Conservation (phyloP, 176 grass and related monocot species). For the Carex cristatella region DNA sequence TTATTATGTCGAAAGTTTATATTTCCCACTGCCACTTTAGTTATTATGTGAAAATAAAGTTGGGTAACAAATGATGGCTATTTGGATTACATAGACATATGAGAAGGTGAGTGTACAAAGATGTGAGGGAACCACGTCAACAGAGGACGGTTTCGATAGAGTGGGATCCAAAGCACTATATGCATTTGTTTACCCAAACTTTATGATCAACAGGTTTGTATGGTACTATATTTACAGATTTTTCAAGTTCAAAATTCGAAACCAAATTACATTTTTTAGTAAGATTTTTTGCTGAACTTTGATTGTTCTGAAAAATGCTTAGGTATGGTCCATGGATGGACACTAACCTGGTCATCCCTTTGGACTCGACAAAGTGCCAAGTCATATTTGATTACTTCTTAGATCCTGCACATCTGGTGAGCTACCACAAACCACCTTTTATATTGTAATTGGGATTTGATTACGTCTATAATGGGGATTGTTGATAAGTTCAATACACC, state of each 20-base stretch:
- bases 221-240: not conserved
- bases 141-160: conserved; percentile 39
- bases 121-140: conserved; percentile 48
- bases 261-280: not conserved
- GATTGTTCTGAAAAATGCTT: conserved; percentile 19
- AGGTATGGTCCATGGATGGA: conserved; percentile 99
- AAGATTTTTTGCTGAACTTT: not conserved
- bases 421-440: not conserved
- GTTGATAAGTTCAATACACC: not conserved
- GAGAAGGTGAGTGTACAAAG: conserved; percentile 93
- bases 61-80: conserved; percentile 17
- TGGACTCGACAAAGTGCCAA: conserved; percentile 66
- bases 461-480: conserved; percentile 8
- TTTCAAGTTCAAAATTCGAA: not conserved
- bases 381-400: conserved; percentile 98
- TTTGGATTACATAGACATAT: conserved; percentile 45
- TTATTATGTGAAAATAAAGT: not conserved
- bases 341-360: conserved; percentile 79
- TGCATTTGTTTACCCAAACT: conserved; percentile 95
- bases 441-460: not conserved
- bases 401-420: conserved; percentile 57
- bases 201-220: conserved; percentile 90
- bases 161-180: conserved; percentile 79
- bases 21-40: not conserved
- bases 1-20: conserved; percentile 11